Conservation (phyloP, 2,329 filamentous ascomycete genomes). For the Colletotrichum agaves region DNA sequence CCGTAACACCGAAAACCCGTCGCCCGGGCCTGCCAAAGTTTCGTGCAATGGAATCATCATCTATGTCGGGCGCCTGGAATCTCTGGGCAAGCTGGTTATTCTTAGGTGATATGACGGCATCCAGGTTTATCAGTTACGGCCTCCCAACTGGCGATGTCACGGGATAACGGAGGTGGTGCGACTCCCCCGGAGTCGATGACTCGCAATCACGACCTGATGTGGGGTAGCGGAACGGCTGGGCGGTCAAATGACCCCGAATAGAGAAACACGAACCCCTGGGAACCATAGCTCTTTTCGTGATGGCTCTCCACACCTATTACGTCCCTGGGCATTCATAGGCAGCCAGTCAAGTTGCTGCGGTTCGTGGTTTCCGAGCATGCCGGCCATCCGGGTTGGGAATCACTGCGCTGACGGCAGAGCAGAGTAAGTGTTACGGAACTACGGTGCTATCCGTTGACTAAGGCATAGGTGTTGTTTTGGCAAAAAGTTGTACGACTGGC, state of each 20-base stretch:
- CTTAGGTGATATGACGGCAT: neutral
- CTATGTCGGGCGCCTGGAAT: neutral
- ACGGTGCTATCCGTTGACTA: neutral
- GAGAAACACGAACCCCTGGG: conserved; percentile 17
- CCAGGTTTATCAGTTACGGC: neutral
- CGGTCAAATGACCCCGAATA: conserved; percentile 21
- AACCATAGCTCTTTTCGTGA: no score
- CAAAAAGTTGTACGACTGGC: neutral
- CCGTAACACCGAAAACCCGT: neutral
- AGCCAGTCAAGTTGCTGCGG: neutral
- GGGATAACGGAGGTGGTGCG: neutral
- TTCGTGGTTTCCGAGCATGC: neutral
- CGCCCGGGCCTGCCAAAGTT: neutral
- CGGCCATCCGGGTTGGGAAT: conserved; percentile 1
- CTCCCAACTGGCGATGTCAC: neutral
- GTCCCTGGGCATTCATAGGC: neutral
- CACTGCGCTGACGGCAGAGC: neutral
- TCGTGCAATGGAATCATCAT: neutral
- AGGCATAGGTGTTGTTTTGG: neutral
- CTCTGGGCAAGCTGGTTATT: neutral
- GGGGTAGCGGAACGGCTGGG: conserved; percentile 14
- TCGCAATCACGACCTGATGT: conserved; percentile 21
- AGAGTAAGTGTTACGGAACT: neutral
- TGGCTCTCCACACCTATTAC: neutral
- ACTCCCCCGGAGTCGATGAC: conserved; percentile 5